Conservation (phyloP, 345 rosid genomes). For the Psidium friedrichsthalianum region DNA sequence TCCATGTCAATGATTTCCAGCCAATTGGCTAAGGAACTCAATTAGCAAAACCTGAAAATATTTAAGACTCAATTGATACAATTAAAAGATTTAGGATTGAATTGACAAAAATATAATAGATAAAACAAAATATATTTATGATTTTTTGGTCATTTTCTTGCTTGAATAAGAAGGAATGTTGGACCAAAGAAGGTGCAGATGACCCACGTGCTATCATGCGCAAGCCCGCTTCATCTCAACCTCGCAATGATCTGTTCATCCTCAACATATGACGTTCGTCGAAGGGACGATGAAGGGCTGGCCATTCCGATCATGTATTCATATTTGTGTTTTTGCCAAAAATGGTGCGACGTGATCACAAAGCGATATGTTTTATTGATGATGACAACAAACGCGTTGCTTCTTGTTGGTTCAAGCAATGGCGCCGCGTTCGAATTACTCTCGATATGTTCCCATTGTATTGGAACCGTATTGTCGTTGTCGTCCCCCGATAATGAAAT, state of each 20-base stretch:
- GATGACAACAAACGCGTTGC: background rate
- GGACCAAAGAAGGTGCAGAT: background rate
- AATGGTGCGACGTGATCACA: background rate
- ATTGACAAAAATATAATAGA: no score
- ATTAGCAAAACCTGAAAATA: no score
- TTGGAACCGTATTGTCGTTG: background rate
- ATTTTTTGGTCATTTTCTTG: no score
- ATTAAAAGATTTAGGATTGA: no score
- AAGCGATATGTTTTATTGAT: background rate
- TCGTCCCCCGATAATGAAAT: background rate
- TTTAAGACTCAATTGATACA: no score
- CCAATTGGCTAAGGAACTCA: no score
- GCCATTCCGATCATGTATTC: background rate
- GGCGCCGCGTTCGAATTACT: background rate
- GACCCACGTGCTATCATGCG: background rate
- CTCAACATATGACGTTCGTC: background rate
- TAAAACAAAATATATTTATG: no score
- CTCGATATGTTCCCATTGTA: background rate
- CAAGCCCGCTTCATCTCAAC: background rate
- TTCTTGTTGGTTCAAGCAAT: background rate
- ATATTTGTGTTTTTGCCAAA: background rate
- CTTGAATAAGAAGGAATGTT: background rate
- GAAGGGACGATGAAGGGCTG: background rate
- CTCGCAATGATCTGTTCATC: background rate
- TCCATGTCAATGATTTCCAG: no score